A percentile compares a stretch with the other conserved stretches of the same genome.
These are phyloP conservation scores for Rhizopus delemar DNA, from an alignment of 371 early-diverging fungal genomes.

Conservation along the genomic window DNA sequence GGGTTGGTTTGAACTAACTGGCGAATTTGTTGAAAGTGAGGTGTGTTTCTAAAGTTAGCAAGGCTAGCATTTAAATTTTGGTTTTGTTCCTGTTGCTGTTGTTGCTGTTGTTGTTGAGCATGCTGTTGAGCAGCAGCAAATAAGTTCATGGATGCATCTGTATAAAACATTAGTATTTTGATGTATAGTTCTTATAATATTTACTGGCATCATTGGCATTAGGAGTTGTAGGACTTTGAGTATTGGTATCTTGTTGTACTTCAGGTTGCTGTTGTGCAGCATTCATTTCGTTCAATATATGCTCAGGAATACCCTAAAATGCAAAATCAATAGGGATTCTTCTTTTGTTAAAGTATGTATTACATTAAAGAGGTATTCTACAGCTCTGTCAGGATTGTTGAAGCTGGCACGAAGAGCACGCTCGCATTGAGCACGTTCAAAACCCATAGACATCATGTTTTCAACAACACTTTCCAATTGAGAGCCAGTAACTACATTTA, in stretches of 20 bases:
- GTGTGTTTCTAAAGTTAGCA: slow-evolving; percentile 68
- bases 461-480: slow-evolving; percentile 77
- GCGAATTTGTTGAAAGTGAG: slow-evolving; percentile 91
- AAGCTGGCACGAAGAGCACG: slow-evolving; percentile 93
- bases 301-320: slow-evolving; percentile 56
- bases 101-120: slow-evolving; percentile 36
- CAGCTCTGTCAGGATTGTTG: slow-evolving; percentile 97
- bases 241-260: slow-evolving; percentile 9
- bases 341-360: background rate
- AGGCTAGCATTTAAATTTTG: slow-evolving; percentile 46
- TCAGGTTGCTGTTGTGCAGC: slow-evolving; percentile 15
- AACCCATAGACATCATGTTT: slow-evolving; percentile 96
- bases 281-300: slow-evolving; percentile 37
- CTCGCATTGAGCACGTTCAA: slow-evolving; percentile 82
- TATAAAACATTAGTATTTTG: slow-evolving; percentile 10
- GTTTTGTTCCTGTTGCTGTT: slow-evolving; percentile 47
- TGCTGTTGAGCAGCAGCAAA: slow-evolving; percentile 61
- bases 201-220: slow-evolving; percentile 9
- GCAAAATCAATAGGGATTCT: background rate
- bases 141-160: slow-evolving; percentile 52
- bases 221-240: slow-evolving; percentile 32
- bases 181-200: slow-evolving; percentile 1
- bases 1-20: slow-evolving; percentile 88
- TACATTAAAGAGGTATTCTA: slow-evolving; percentile 93
- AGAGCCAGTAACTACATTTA: slow-evolving; percentile 61